Base-by-base conservation (phyloP, 345 rosid species). In the Acer yangbiense region DNA sequence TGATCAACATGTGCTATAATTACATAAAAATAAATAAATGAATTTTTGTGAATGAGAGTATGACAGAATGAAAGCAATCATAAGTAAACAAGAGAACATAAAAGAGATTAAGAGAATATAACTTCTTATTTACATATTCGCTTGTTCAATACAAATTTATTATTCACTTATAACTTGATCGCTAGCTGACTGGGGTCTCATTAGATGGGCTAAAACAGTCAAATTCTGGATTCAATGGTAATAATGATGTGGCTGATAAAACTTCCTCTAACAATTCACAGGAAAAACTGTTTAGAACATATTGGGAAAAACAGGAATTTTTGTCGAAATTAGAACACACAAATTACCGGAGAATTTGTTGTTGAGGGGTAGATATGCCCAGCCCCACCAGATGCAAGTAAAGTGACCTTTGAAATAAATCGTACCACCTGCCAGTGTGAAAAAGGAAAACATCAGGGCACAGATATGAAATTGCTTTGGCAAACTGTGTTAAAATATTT, bases 361-460 rank as follows among this genome's bases (percentile, higher is more conserved):
- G 99, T 92, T 25, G 92, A 89, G 16, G 97, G 98, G 76, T 96
- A 96, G 80, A 96, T 91, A 85, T 96, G 99, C 3, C 99, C 99
- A 39, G 95, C 99, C 69, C 98, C 98, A 72, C 99, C 99, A 39
- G 99, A 96, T 72, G 98, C 99, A 68, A 96, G 94, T 85, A 96
- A 86, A 32, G 93, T 96, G 86, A 92, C 95, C 90, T 92, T 93
- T 1, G 99, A 92, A 80, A 94, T 84, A 79, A 96, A 96, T 64
- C 98, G 90, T 46, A 88, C 88, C 71, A 91, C 97, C 99, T 93
- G 84, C 69, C 78, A 72, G 74, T 20, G 61, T 61, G 12, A 5
- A 55, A n/a, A 46, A 65, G 55, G 73, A 62, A 64, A 72, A 5
- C 21, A 79, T 64, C 14, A 58, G 63, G 63, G 63, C 76, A 55